phyloP scores from a whole-genome alignment of 106 monocot species.

The Dendrobium huoshanense region DNA sequence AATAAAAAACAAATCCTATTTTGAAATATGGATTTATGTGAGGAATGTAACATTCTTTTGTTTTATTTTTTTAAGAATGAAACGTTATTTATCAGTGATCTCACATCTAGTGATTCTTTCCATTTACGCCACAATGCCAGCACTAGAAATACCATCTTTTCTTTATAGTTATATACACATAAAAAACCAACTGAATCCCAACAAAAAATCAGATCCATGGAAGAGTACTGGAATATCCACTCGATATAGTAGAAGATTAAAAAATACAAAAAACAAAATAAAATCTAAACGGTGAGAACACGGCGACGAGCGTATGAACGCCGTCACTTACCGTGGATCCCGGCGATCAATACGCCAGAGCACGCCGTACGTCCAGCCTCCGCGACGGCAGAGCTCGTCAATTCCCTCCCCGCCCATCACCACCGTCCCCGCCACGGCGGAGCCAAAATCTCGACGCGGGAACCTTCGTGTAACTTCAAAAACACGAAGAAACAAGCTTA shows the following conservation, averaged over 20 bases:
- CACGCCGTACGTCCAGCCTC: conserved; percentile 2
- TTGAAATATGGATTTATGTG: background rate
- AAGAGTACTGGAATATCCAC: background rate
- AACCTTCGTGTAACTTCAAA: background rate
- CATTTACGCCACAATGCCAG: background rate
- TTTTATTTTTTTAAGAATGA: background rate
- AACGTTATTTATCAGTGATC: background rate
- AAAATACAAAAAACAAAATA: background rate
- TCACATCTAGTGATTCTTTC: background rate
- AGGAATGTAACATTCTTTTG: background rate
- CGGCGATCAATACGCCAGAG: conserved; percentile 3
- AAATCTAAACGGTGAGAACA: background rate
- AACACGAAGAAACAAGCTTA: background rate
- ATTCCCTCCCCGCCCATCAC: conserved; percentile 1
- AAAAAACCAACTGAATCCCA: background rate
- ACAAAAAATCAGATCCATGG: background rate
- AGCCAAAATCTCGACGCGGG: background rate
- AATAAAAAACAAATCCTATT: no score
- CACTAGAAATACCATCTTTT: background rate
- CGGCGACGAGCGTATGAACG: background rate
- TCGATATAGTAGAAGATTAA: background rate
- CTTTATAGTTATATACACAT: no score
- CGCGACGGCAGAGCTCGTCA: background rate
- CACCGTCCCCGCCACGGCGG: background rate
- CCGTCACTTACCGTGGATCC: conserved; percentile 7